Base-by-base conservation (phyloP, 208 protist genomes). In the Vickermania ingenoplastis region DNA sequence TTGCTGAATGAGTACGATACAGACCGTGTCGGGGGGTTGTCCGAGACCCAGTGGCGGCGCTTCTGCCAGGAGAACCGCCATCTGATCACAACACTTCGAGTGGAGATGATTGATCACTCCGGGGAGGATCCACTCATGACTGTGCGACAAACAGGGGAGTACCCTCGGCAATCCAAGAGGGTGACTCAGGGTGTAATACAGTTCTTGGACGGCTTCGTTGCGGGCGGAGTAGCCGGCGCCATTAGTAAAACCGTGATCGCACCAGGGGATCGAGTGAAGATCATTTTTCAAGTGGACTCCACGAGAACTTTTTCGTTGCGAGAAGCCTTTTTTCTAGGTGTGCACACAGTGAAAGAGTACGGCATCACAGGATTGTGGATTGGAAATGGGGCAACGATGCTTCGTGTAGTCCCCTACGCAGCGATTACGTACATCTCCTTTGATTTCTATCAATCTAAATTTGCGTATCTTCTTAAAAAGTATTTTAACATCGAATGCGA, bases 221-320 rank as follows among this genome's bases (percentile, higher is more conserved):
- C 92, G 4, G 96, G 96, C 53, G 96, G 93, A 28, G 81, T 97
- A 27, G 90, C 94, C 52, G 96, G 96, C 21, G 89, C 92, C 1
- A 79, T 97, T 26, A 95, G 91, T 62, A 93, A 97, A 56, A 97
- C 94, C 3, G 73, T 91, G 13, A 97, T 97, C 41, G 82, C 94
- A 1, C 96, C 96, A 13, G 82, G 87, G 1, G 96, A 98, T 59
- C 77, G 95, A 21, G 69, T 97, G 23, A 98, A 98, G 65, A 98
- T 98, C 54, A 86, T 97, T 22, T 97, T 97, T 48, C 95, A 98
- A 61, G 94, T 98, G 21, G 81, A 89, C 31, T 80, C 81, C 2
- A 52, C 48, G 1, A 76, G 80, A 23, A 53, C 21, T 7, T 96
- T 93, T 58, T 79, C 59, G 49, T 58, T 96, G 29, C 57, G 68